A percentile compares a stretch with the other conserved stretches of the same genome.
Evolutionary conservation across 139 green algal species (phyloP).

Genomic region (Limnomonas spitsbergensis): DNA sequence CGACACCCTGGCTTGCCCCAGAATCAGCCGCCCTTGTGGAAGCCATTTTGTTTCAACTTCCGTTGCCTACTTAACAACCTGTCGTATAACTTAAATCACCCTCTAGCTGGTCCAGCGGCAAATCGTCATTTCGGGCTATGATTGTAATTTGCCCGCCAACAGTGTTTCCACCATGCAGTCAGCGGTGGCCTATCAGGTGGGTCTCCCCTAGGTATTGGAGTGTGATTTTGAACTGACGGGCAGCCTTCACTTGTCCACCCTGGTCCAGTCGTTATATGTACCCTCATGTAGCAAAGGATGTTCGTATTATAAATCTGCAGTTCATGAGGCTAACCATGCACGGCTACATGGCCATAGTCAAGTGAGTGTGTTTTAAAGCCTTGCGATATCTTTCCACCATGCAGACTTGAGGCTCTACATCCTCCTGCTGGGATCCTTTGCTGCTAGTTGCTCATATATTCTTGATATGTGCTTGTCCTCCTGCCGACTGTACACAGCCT

Average conservation of each 20-base stretch:
- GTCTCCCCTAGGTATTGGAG: no score
- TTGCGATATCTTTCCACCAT: slow-evolving; percentile 1
- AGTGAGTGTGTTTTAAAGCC: neutral
- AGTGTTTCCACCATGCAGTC: neutral
- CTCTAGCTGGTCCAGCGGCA: no score
- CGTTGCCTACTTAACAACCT: no score
- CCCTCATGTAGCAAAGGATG: neutral
- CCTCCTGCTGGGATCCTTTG: neutral
- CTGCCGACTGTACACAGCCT: neutral
- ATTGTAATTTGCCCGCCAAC: neutral
- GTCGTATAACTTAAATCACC: no score
- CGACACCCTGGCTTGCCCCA: no score
- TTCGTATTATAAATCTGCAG: neutral
- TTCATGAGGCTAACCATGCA: neutral
- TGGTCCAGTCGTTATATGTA: neutral
- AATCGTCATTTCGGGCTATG: no score
- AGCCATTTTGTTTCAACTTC: no score
- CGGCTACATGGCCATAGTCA: neutral
- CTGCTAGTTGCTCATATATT: neutral
- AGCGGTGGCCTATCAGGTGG: neutral
- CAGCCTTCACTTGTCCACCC: neutral
- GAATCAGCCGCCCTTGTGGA: no score
- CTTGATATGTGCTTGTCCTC: neutral
- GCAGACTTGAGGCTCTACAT: no score
- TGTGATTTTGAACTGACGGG: no score